Evolutionary conservation across 345 rosid genomes (phyloP).

Genomic region (Sisymbrium altissimum): DNA sequence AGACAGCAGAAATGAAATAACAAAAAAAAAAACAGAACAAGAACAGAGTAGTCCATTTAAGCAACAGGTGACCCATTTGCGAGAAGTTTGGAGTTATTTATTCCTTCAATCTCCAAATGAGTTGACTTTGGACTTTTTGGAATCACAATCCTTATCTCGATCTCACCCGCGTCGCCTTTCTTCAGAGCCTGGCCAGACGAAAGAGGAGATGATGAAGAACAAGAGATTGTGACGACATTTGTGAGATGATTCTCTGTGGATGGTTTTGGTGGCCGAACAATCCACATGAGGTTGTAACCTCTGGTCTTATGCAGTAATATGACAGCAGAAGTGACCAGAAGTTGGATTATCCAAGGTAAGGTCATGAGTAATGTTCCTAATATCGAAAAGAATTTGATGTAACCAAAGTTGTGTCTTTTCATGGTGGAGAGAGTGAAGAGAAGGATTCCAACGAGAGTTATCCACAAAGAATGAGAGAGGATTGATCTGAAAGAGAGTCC

Average conservation of each 20-base stretch:
- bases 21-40: conserved; percentile 17
- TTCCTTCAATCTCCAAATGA: conserved; percentile 27
- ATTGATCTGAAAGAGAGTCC: conserved; percentile 12
- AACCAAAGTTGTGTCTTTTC: conserved; percentile 13
- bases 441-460: conserved; percentile 31
- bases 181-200: conserved; percentile 20
- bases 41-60: conserved; percentile 2
- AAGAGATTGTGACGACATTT: conserved; percentile 1
- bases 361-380: conserved; percentile 25
- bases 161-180: conserved; percentile 17
- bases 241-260: conserved; percentile 7
- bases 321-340: conserved; percentile 17
- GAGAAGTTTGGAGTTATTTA: conserved; percentile 19
- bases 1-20: neutral
- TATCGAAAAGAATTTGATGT: conserved; percentile 24
- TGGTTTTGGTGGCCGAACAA: conserved; percentile 25
- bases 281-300: conserved; percentile 29
- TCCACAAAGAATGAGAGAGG: conserved; percentile 25
- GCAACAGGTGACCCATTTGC: conserved; percentile 17
- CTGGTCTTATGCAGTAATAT: conserved; percentile 21
- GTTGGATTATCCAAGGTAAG: conserved; percentile 34
- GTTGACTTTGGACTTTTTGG: conserved; percentile 6
- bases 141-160: conserved; percentile 33
- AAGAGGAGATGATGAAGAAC: conserved; percentile 28
- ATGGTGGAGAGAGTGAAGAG: conserved; percentile 26